Evolutionary conservation across 2,329 filamentous ascomycete species (phyloP).

Genomic region (Cercospora nicotianae): DNA sequence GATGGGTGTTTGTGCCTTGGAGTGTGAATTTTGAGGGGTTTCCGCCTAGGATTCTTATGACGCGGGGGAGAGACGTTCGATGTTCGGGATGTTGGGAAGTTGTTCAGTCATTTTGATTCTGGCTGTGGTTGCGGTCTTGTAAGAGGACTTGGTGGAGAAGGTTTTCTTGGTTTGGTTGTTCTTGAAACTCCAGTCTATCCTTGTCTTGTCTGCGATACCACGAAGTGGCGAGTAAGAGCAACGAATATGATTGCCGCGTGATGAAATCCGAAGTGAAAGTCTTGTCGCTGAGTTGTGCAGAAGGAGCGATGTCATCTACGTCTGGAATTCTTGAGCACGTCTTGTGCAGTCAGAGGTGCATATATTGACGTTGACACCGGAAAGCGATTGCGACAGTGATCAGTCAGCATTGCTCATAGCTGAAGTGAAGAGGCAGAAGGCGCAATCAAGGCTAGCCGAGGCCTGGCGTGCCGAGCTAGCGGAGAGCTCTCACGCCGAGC

Average conservation of each 20-base stretch:
- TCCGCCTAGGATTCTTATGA: constrained; percentile 81
- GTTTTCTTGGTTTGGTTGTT: not conserved
- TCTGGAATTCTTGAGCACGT: not conserved
- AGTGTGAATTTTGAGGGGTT: constrained; percentile 82
- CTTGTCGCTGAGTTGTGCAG: not conserved
- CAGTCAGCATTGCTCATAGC: not conserved
- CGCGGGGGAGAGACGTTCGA: constrained; percentile 74
- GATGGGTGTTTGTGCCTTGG: constrained; percentile 92
- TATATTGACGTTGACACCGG: not conserved
- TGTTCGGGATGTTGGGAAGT: constrained; percentile 65
- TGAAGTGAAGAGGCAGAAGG: not conserved
- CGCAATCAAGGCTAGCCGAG: not conserved
- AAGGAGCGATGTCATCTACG: not conserved
- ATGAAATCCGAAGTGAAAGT: not conserved
- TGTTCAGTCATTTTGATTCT: not conserved
- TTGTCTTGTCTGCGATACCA: not conserved
- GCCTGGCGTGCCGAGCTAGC: not conserved
- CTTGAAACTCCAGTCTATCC: not conserved
- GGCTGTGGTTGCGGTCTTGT: no score
- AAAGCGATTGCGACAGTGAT: not conserved
- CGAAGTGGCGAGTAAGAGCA: not conserved
- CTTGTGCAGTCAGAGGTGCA: not conserved
- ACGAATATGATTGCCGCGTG: not conserved
- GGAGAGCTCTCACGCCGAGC: not conserved
- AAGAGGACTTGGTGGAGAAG: no score